Base-by-base conservation (phyloP, 495 filamentous ascomycete genomes). In the Lasiosphaeris hirsuta region DNA sequence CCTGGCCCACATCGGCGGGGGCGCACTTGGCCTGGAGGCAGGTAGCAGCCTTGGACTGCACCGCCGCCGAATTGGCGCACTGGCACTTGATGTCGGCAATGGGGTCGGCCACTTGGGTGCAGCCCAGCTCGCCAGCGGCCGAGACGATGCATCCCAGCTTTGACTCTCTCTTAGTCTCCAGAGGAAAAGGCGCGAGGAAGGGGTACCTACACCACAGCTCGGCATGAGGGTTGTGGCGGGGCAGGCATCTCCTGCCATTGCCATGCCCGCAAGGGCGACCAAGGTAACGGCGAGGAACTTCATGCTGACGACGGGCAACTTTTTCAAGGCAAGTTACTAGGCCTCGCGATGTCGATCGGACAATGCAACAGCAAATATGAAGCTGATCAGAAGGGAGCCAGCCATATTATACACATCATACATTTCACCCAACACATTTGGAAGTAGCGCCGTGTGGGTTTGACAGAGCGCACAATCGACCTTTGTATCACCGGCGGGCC, bases 1-100 rank as follows among this genome's bases (percentile, higher is more conserved):
- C 38, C 51, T 11, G 4, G 1, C 8, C 1, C 3, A 23, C 38
- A 5, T 18, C 34, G n/a, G 33, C 17, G 10, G 38, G 10, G 7
- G 13, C 51, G 39, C 51, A 54, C 4, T 17, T 14, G n/a, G 10
- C 10, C 7, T 11, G 10, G n/a, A 54, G n/a, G 39, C 51, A 54
- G 18, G 19, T 14, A 1, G 18, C 17, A n/a, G 17, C 34, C 11
- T 7, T 0, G 19, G 39, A 33, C 41, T 46, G 56, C 11, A 34
- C 15, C 13, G 51, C 40, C 11, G 51, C 30, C 9, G 40, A 35
- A 10, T 44, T 44, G 23, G 38, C 11, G 51, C 51, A 54, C 39
- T 54, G 51, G 39, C 51, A 54, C 9, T 41, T 41, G 30, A 30
- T 43, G 14, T 54, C 51, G 4, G 36, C 4, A 23, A 54, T 41